Evolutionary conservation across 768 basidiomycete genomes (phyloP).

Genomic region (Tricholoma sp.): DNA sequence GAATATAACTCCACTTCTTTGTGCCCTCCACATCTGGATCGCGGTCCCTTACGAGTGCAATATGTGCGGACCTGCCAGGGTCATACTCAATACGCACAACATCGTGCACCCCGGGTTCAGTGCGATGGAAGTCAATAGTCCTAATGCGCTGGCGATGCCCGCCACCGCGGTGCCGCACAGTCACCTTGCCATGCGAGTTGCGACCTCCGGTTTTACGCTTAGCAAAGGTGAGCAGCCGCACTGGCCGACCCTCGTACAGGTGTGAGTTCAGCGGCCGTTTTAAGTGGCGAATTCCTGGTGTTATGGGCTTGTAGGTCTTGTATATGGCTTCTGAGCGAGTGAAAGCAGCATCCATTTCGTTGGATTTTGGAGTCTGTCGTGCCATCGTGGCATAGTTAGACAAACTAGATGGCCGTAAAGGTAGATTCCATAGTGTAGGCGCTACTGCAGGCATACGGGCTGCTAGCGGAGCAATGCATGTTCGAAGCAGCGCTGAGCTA

Average conservation of each 20-base stretch:
- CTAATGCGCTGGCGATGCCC: slow-evolving; percentile 88
- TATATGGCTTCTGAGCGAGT: slow-evolving; percentile 53
- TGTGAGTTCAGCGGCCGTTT: slow-evolving; percentile 79
- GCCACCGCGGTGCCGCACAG: slow-evolving; percentile 85
- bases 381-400: slow-evolving; percentile 35
- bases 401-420: slow-evolving; percentile 1
- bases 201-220: slow-evolving; percentile 85
- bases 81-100: slow-evolving; percentile 97
- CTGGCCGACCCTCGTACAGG: slow-evolving; percentile 79
- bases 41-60: slow-evolving; percentile 77
- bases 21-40: slow-evolving; percentile 45
- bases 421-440: slow-evolving; percentile 7
- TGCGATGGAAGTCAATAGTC: slow-evolving; percentile 78
- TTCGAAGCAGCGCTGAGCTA: slow-evolving; percentile 35
- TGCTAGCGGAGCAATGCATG: slow-evolving; percentile 21
- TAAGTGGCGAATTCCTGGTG: slow-evolving; percentile 84
- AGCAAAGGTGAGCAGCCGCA: slow-evolving; percentile 77
- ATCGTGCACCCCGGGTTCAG: slow-evolving; percentile 76
- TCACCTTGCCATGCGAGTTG: slow-evolving; percentile 78
- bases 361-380: slow-evolving; percentile 29
- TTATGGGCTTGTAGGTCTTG: slow-evolving; percentile 88
- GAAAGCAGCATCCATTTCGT: slow-evolving; percentile 37
- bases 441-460: slow-evolving; percentile 16
- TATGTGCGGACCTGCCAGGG: slow-evolving; percentile 90
- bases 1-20: slow-evolving; percentile 81